Percentiles rank a stretch among this genome's conserved stretches.
These are phyloP conservation scores for Peronospora belbahrii DNA, from an alignment of 352 stramenopile genomes.

Conservation along the genomic window DNA sequence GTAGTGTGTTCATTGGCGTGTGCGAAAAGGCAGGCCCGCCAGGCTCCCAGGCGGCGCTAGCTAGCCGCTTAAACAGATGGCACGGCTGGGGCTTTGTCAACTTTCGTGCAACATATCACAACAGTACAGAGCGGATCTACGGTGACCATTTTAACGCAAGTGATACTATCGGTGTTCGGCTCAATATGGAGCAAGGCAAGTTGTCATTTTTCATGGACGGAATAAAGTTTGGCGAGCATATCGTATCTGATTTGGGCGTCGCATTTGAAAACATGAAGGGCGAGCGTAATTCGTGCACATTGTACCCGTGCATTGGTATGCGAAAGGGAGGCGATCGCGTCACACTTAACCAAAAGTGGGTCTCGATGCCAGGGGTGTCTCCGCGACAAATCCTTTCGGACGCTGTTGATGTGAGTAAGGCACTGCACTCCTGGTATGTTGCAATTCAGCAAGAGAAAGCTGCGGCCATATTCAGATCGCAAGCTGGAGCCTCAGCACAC, in stretches of 20 bases:
- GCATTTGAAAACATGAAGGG: slow-evolving; percentile 93
- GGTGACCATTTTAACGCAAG: slow-evolving; percentile 88
- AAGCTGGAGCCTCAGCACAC: not conserved
- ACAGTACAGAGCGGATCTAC: slow-evolving; percentile 87
- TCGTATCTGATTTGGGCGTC: slow-evolving; percentile 94
- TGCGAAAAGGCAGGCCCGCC: slow-evolving; percentile 85
- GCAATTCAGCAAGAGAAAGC: slow-evolving; percentile 37
- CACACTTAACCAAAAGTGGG: slow-evolving; percentile 93
- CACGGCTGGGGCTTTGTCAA: slow-evolving; percentile 96
- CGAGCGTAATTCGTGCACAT: slow-evolving; percentile 74
- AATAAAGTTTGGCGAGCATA: slow-evolving; percentile 98
- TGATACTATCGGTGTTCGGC: slow-evolving; percentile 97
- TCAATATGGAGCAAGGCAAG: slow-evolving; percentile 97
- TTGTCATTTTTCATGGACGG: slow-evolving; percentile 98
- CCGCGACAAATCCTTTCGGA: slow-evolving; percentile 75
- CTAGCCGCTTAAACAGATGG: slow-evolving; percentile 83
- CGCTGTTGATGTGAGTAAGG: slow-evolving; percentile 84
- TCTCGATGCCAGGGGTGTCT: slow-evolving; percentile 77
- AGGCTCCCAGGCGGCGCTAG: slow-evolving; percentile 65
- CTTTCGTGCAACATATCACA: slow-evolving; percentile 92
- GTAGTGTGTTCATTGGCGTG: slow-evolving; percentile 97
- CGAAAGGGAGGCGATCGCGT: slow-evolving; percentile 92
- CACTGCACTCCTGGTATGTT: slow-evolving; percentile 79
- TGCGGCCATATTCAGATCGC: slow-evolving; percentile 4
- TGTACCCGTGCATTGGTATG: slow-evolving; percentile 96